These are phyloP conservation scores for Alternaria sp. DNA, from an alignment of 2,329 filamentous ascomycete species.

Conservation along the genomic window DNA sequence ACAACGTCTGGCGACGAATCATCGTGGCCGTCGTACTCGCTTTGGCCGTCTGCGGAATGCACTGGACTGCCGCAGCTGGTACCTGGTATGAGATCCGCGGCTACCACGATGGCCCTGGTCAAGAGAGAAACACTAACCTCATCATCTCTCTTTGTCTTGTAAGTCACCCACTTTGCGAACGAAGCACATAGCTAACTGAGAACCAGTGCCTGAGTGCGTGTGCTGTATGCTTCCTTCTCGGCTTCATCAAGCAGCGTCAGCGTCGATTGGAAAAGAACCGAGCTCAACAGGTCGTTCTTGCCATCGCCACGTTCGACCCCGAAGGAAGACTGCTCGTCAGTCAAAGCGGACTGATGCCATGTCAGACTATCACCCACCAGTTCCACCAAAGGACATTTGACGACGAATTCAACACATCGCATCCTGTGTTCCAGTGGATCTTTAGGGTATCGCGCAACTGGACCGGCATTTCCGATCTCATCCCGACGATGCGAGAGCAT, in stretches of 20 bases:
- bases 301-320: conserved; percentile 70
- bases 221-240: conserved; percentile 43
- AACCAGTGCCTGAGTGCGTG: conserved; percentile 51
- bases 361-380: conserved; percentile 76
- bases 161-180: conserved; percentile 61
- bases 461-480: conserved; percentile 69
- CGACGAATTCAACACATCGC: conserved; percentile 76
- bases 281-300: conserved; percentile 62
- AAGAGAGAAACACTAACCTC: conserved; percentile 67
- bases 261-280: conserved; percentile 51
- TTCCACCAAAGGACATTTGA: conserved; percentile 60
- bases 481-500: conserved; percentile 76
- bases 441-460: conserved; percentile 83
- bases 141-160: conserved; percentile 75
- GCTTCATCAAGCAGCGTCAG: conserved; percentile 48
- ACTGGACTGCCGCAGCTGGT: conserved; percentile 79
- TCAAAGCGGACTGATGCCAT: conserved; percentile 72
- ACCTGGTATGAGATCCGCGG: conserved; percentile 68
- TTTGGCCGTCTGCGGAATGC: conserved; percentile 81
- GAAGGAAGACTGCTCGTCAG: conserved; percentile 72
- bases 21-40: conserved; percentile 72
- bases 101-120: conserved; percentile 50
- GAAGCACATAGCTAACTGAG: conserved; percentile 66
- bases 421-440: conserved; percentile 87
- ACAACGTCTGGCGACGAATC: conserved; percentile 76